Evolutionary conservation across 179 eudicot species (phyloP).

Genomic region (Dionaea muscipula): DNA sequence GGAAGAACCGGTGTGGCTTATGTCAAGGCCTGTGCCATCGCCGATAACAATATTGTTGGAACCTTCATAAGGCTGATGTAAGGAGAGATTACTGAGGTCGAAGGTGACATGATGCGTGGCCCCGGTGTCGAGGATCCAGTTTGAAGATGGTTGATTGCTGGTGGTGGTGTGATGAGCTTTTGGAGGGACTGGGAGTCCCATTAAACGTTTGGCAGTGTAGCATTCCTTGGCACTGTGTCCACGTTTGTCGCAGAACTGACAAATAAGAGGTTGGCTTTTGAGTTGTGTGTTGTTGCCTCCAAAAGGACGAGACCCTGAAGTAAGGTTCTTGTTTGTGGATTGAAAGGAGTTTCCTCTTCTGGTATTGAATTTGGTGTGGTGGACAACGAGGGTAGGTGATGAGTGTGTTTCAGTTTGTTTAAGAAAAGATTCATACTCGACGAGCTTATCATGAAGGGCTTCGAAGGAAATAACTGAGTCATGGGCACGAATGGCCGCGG

Average conservation of each 20-base stretch:
- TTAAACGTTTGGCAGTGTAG: background rate
- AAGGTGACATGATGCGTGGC: slow-evolving; percentile 7
- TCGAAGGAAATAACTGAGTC: background rate
- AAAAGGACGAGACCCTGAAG: too few relatives aligned
- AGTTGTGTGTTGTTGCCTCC: too few relatives aligned
- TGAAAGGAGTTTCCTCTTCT: too few relatives aligned
- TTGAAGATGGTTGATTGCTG: background rate
- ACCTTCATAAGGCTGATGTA: slow-evolving; percentile 10
- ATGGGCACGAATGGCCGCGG: background rate
- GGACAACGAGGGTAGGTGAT: background rate
- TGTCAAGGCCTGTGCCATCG: slow-evolving; percentile 1
- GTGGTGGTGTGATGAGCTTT: too few relatives aligned
- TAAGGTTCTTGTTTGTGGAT: too few relatives aligned
- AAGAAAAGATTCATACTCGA: background rate
- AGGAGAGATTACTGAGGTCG: slow-evolving; percentile 4
- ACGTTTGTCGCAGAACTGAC: background rate
- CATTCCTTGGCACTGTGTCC: background rate
- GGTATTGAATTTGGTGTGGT: background rate
- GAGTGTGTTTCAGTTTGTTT: background rate
- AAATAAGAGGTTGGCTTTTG: too few relatives aligned
- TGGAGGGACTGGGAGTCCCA: too few relatives aligned
- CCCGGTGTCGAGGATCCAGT: slow-evolving; percentile 7
- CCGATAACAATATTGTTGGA: slow-evolving; percentile 8
- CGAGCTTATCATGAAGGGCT: slow-evolving; percentile 1
- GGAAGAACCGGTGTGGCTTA: background rate